Percentiles rank a stretch among this genome's conserved stretches.
These are phyloP conservation scores for Sclerotiophoma versabilis DNA, from an alignment of 2,329 filamentous ascomycete genomes.

Conservation along the genomic window DNA sequence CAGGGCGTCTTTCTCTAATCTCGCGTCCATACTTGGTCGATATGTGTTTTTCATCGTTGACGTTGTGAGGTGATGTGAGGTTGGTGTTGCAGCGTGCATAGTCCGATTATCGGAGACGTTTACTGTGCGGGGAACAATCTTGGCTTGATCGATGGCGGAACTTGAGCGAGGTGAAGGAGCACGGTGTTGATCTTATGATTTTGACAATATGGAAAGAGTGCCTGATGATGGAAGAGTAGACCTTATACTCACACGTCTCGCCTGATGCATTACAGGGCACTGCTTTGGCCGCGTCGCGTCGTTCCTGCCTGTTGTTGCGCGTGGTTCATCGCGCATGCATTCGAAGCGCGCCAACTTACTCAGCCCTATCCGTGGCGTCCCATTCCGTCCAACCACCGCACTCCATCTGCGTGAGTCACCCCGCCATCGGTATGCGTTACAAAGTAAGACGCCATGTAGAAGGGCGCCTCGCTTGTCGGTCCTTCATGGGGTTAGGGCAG, in stretches of 20 bases:
- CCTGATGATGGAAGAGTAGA: too few species aligned
- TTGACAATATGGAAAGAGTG: too few species aligned
- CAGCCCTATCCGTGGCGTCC: background rate
- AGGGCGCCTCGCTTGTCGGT: background rate
- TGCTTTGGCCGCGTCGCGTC: too few species aligned
- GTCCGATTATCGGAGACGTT: background rate
- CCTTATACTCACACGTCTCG: too few species aligned
- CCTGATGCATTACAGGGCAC: too few species aligned
- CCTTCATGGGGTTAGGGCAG: constrained; percentile 5
- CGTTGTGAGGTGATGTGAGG: background rate
- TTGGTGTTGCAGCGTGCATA: background rate
- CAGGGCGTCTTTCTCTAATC: constrained; percentile 17
- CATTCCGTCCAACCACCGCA: background rate
- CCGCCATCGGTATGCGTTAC: background rate
- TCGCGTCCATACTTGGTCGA: constrained; percentile 1
- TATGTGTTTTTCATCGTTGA: constrained; percentile 10
- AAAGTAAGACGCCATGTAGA: background rate
- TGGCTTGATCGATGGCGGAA: too few species aligned
- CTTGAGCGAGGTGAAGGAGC: too few species aligned
- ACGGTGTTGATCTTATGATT: too few species aligned
- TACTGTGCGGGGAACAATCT: background rate
- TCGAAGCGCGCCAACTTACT: background rate
- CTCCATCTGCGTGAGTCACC: background rate
- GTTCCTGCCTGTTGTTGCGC: too few species aligned
- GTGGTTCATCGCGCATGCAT: background rate